A percentile compares a stretch with the other conserved stretches of the same genome.
Evolutionary conservation across 192 early-diverging fungal species (phyloP).

Genomic region (Podila epicladia): DNA sequence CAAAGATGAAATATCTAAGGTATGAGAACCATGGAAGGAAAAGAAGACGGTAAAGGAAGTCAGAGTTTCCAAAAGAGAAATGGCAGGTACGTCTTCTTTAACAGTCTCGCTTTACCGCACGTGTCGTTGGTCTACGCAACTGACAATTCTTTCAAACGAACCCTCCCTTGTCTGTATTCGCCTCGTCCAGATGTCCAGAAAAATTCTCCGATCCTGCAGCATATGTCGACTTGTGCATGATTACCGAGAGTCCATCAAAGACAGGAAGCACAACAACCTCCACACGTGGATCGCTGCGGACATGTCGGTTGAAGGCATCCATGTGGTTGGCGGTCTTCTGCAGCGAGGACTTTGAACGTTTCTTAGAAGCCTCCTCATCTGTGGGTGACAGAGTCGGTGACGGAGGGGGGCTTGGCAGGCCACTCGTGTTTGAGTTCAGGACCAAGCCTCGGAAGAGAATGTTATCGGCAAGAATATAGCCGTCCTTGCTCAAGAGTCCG

Average conservation of each 20-base stretch:
- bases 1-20: no score
- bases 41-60: background rate
- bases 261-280: conserved; percentile 68
- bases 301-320: conserved; percentile 71
- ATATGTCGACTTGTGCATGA: conserved; percentile 26
- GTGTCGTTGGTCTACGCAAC: no score
- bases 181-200: no score
- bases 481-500: conserved; percentile 62
- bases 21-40: no score
- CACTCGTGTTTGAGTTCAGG: background rate
- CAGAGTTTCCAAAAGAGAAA: background rate
- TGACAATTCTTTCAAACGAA: no score
- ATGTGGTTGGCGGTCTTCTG: conserved; percentile 52
- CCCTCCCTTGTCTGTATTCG: no score
- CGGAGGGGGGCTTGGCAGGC: background rate
- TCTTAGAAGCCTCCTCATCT: background rate
- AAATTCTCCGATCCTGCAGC: no score
- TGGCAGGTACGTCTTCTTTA: background rate
- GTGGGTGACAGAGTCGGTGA: conserved; percentile 2
- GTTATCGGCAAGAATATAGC: conserved; percentile 77
- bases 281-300: conserved; percentile 64
- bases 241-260: conserved; percentile 68
- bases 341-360: background rate
- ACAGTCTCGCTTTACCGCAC: background rate
- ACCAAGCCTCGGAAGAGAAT: conserved; percentile 28